phyloP scores from a whole-genome alignment of 768 basidiomycete species.

The Russula earlei region DNA sequence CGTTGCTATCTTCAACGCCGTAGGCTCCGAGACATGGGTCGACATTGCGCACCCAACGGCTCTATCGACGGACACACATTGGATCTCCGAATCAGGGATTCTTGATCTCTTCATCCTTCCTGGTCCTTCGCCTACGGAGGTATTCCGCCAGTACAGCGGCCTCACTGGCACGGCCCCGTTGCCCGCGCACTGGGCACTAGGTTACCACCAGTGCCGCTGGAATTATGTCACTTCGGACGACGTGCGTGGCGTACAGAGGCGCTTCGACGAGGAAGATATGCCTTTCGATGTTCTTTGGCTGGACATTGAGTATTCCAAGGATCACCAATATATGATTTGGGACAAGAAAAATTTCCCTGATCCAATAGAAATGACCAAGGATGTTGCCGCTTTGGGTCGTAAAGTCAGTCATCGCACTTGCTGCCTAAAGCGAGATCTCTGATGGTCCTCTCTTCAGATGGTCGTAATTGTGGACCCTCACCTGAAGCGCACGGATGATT shows the following conservation, averaged over 20 bases:
- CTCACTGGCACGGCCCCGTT: slow-evolving; percentile 82
- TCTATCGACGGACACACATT: slow-evolving; percentile 79
- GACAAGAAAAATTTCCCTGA: slow-evolving; percentile 87
- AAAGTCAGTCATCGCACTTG: slow-evolving; percentile 46
- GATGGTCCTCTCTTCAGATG: slow-evolving; percentile 52
- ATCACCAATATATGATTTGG: slow-evolving; percentile 98
- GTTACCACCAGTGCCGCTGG: slow-evolving; percentile 97
- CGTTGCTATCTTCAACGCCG: slow-evolving; percentile 80
- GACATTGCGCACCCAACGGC: slow-evolving; percentile 67
- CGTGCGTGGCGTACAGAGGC: slow-evolving; percentile 69
- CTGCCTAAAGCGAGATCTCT: neutral
- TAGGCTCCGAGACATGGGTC: slow-evolving; percentile 91
- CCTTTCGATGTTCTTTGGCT: slow-evolving; percentile 97
- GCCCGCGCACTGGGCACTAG: slow-evolving; percentile 87
- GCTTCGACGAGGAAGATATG: slow-evolving; percentile 91
- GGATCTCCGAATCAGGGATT: slow-evolving; percentile 97
- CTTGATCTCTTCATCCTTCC: slow-evolving; percentile 91
- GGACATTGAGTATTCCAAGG: slow-evolving; percentile 90
- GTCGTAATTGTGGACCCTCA: slow-evolving; percentile 97
- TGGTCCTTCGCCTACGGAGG: slow-evolving; percentile 72
- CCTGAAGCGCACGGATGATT: slow-evolving; percentile 70
- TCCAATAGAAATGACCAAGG: slow-evolving; percentile 86
- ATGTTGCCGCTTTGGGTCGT: slow-evolving; percentile 73
- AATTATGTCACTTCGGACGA: slow-evolving; percentile 92
- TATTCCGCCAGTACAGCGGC: slow-evolving; percentile 78